Evolutionary conservation across 345 rosid species (phyloP), one percentile per base, ranked within the genome.

Genomic region (Acer campestre): DNA sequence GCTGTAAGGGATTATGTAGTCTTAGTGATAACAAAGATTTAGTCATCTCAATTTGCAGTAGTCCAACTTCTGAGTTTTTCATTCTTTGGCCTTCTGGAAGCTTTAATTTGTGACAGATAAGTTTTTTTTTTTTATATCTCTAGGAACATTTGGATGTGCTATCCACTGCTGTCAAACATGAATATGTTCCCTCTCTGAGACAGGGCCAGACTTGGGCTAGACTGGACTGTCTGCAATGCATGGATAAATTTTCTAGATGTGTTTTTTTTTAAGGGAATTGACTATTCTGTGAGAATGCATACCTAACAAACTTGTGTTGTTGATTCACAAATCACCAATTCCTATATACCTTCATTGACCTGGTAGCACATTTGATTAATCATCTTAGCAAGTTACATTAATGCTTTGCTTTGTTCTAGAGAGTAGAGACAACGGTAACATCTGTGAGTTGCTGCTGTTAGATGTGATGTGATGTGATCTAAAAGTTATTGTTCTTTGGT

Each of bases 31-130:
- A 40, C 44, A 59, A 61, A 71, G 49, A 69, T 62, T 48, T 76
- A 49, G 18, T 61, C 1, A 18, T 65, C 80, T 59, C 35, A 49
- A 51, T 72, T 20, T 70, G 61, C 63, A 68, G 65, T 49, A 68
- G 3, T 64, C 22, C 71, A 66, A 12, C 22, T 16, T 53, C 55
- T 31, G 10, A 18, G 71, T 46, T 35, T 14, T 40, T 67, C 44
- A 53, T 53, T 53, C 10, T 53, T 20, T 53, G 76, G 69, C 27
- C 62, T 38, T 63, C n/a, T 56, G 7, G 66, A 53, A 71, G 76
- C 61, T 65, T 44, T 46, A 61, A 68, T 68, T 59, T 0, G 14
- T 18, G 55, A 22, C 72, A 46, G 35, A 46, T 20, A 44, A 40
- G 23, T 14, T 27, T 16, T 27, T 27, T 16, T 27, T 27, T 0